These are phyloP conservation scores for Periglandula ipomoeae DNA, from an alignment of 2,329 filamentous ascomycete species.

Conservation along the genomic window DNA sequence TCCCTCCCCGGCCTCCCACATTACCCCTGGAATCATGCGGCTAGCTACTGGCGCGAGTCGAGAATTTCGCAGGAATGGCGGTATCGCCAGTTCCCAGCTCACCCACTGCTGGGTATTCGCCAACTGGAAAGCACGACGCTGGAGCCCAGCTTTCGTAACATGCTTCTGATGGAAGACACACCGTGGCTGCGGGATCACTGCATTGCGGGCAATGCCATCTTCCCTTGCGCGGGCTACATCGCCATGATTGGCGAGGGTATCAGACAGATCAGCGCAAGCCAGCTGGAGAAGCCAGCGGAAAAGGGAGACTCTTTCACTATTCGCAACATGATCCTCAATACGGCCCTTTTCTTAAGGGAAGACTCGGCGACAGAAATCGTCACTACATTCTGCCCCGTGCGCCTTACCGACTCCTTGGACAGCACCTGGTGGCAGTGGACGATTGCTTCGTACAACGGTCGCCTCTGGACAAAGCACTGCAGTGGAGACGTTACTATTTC, in stretches of 20 bases:
- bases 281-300: too few species aligned
- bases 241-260: constrained; percentile 21
- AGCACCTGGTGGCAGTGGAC: constrained; percentile 23
- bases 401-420: constrained; percentile 16
- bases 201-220: constrained; percentile 32
- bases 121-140: constrained; percentile 9
- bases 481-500: neutral
- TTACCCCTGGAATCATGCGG: constrained; percentile 12
- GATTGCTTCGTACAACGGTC: constrained; percentile 15
- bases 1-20: constrained; percentile 8
- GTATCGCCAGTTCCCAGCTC: neutral
- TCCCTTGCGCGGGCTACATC: constrained; percentile 28
- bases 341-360: constrained; percentile 23
- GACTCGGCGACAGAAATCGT: constrained; percentile 20
- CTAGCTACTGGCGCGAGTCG: neutral
- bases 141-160: constrained; percentile 14
- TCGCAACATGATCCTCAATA: constrained; percentile 18
- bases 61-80: neutral
- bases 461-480: constrained; percentile 14
- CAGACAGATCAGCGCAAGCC: constrained; percentile 10
- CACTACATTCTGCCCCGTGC: constrained; percentile 19
- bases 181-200: constrained; percentile 36
- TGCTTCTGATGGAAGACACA: constrained; percentile 10
- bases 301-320: constrained; percentile 18
- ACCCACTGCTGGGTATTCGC: constrained; percentile 16